Percentiles rank a stretch among this genome's conserved stretches.
phyloP scores from a whole-genome alignment of 2,329 filamentous ascomycete species.

The Ophiocordyceps australis region DNA sequence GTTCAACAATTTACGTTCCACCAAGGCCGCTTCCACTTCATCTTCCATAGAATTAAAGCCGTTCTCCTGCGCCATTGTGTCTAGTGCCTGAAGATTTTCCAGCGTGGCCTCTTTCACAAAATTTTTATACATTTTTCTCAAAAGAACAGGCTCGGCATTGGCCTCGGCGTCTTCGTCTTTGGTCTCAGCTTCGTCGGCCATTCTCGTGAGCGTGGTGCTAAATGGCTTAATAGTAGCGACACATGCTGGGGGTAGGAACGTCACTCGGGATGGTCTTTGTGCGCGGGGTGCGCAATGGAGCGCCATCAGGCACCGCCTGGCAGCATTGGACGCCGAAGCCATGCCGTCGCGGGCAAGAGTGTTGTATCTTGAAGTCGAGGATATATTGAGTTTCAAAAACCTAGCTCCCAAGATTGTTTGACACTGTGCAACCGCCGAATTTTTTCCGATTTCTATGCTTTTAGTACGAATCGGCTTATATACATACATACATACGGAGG shows the following conservation, averaged over 20 bases:
- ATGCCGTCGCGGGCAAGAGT: conserved; percentile 8
- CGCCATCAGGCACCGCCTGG: conserved; percentile 15
- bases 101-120: conserved; percentile 12
- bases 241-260: conserved; percentile 8
- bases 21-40: conserved; percentile 11
- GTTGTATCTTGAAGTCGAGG: background rate
- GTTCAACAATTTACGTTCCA: conserved; percentile 6
- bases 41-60: conserved; percentile 14
- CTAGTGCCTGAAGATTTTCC: conserved; percentile 13
- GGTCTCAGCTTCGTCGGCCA: conserved; percentile 6
- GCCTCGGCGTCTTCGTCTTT: conserved; percentile 5
- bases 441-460: too few species aligned
- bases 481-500: too few species aligned
- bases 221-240: conserved; percentile 9
- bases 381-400: too few species aligned
- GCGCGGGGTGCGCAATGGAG: conserved; percentile 12
- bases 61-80: conserved; percentile 15
- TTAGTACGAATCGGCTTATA: too few species aligned
- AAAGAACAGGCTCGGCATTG: too few species aligned
- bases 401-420: too few species aligned
- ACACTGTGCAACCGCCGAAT: conserved; percentile 8
- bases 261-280: conserved; percentile 7
- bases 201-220: conserved; percentile 11
- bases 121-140: too few species aligned
- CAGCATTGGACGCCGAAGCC: conserved; percentile 19